Percentiles rank a stretch among this genome's conserved stretches.
These are phyloP conservation scores for Yamadazyma epiphylla DNA, from an alignment of 1,139 yeast species.

Conservation along the genomic window DNA sequence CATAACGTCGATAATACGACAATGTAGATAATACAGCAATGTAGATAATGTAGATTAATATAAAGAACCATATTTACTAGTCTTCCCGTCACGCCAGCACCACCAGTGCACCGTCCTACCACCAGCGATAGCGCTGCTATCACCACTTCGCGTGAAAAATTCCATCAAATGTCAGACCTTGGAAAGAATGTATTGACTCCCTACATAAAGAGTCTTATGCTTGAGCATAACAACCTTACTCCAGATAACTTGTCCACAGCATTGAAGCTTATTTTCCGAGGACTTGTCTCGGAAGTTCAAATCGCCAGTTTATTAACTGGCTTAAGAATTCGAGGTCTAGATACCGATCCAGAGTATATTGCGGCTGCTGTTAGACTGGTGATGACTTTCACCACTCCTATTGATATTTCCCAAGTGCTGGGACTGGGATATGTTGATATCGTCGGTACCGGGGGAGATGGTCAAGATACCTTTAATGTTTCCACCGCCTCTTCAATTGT, in stretches of 20 bases:
- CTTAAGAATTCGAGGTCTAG: conserved; percentile 69
- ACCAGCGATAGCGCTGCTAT: no score
- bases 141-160: no score
- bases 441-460: conserved; percentile 98
- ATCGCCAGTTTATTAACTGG: conserved; percentile 78
- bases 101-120: no score
- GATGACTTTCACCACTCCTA: conserved; percentile 55
- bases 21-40: no score
- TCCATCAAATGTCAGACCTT: conserved; percentile 2
- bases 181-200: conserved; percentile 46
- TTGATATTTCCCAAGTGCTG: conserved; percentile 40
- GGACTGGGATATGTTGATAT: conserved; percentile 70
- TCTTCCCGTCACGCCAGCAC: no score
- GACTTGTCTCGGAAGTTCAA: conserved; percentile 64
- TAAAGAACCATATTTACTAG: no score
- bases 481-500: conserved; percentile 93
- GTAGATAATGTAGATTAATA: no score
- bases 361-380: conserved; percentile 81
- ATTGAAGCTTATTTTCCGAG: conserved; percentile 55
- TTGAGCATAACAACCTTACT: conserved; percentile 55
- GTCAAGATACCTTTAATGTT: conserved; percentile 94
- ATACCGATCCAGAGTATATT: conserved; percentile 73
- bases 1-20: no score
- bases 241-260: conserved; percentile 61
- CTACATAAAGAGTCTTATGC: conserved; percentile 57